phyloP scores from a whole-genome alignment of 306 rosid species.

The Cucurbita argyrosperma region DNA sequence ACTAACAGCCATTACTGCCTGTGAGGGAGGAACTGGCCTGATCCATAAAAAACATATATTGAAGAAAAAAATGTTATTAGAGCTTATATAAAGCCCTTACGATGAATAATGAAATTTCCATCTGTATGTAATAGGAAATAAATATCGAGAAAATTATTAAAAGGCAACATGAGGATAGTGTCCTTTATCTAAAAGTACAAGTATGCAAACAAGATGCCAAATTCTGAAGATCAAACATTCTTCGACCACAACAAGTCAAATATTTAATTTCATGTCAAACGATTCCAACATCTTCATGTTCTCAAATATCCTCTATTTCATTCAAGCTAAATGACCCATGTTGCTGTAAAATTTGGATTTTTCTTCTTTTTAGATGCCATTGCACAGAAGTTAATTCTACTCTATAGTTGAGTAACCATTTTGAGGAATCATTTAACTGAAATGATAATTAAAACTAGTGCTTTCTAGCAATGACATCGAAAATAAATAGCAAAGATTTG shows the following conservation, averaged over 20 bases:
- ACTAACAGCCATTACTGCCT: constrained; percentile 87
- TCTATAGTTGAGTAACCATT: neutral
- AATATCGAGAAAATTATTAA: neutral
- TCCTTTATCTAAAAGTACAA: neutral
- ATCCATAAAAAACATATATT: constrained; percentile 9
- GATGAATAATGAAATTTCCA: neutral
- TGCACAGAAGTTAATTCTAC: neutral
- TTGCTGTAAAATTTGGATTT: neutral
- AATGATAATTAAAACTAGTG: neutral
- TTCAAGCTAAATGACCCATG: neutral
- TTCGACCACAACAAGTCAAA: neutral
- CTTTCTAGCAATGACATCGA: neutral
- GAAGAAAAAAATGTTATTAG: neutral
- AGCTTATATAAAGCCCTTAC: neutral
- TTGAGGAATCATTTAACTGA: neutral
- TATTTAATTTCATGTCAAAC: neutral
- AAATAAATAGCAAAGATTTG: no score
- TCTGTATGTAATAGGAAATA: neutral
- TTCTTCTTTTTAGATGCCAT: neutral
- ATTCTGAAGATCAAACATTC: neutral
- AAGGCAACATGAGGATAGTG: neutral
- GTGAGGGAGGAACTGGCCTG: constrained; percentile 95
- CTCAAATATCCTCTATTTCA: neutral
- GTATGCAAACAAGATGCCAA: no score
- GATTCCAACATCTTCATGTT: neutral